Conservation (phyloP, 2,329 filamentous ascomycete species). For the Lasiodiplodia gonubiensis region DNA sequence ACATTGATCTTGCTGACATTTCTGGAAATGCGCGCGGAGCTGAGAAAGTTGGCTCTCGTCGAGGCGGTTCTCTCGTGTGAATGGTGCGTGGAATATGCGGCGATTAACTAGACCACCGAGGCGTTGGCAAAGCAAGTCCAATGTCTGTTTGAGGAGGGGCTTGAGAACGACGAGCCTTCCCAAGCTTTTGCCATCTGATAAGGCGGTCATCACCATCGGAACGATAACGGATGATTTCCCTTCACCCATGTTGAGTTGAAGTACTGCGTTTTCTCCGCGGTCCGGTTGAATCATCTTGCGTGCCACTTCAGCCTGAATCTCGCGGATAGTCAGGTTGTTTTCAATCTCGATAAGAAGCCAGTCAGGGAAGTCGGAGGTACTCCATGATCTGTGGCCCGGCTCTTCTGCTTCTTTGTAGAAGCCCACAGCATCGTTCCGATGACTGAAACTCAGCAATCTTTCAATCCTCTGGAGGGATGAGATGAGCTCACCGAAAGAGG, state of each 20-base stretch:
- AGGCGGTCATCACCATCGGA: conserved; percentile 40
- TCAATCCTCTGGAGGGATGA: conserved; percentile 6
- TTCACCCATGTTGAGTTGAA: conserved; percentile 46
- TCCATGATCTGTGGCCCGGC: conserved; percentile 63
- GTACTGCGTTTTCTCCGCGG: conserved; percentile 29
- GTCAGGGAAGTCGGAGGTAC: conserved; percentile 60
- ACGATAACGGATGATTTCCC: conserved; percentile 43
- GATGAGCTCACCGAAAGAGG: background rate
- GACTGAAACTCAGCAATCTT: background rate
- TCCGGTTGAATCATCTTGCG: conserved; percentile 54
- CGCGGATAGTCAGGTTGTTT: conserved; percentile 64
- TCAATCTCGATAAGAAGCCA: conserved; percentile 70
- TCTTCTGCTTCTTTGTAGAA: conserved; percentile 23
- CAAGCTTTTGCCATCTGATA: conserved; percentile 59
- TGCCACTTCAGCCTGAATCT: conserved; percentile 65
- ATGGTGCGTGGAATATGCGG: conserved; percentile 1
- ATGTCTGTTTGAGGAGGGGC: conserved; percentile 66
- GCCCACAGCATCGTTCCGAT: background rate
- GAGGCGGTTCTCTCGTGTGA: conserved; percentile 43
- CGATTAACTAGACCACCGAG: conserved; percentile 57
- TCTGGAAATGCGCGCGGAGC: conserved; percentile 49
- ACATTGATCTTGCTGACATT: conserved; percentile 51
- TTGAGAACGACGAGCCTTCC: conserved; percentile 67
- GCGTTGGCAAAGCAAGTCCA: conserved; percentile 60
- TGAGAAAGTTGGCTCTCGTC: conserved; percentile 35